Percentiles rank a stretch among this genome's conserved stretches.
Evolutionary conservation across 2,329 filamentous ascomycete genomes (phyloP).

Genomic region (Chrysosporium queenslandicum): DNA sequence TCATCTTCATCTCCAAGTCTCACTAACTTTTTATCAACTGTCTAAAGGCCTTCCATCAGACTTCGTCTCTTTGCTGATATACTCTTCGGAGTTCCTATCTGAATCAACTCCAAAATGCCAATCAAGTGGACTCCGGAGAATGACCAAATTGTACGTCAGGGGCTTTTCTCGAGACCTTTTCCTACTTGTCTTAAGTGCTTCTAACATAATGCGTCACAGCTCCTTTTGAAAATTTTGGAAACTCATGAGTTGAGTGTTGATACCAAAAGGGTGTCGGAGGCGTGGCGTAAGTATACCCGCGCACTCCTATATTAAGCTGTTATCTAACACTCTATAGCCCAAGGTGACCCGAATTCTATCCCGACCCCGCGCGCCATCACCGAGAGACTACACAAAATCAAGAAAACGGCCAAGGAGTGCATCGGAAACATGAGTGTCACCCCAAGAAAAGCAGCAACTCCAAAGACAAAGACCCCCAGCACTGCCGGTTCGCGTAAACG

Average conservation of each 20-base stretch:
- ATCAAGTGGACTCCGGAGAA: constrained; percentile 31
- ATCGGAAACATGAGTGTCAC: constrained; percentile 5
- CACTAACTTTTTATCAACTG: too few relatives aligned
- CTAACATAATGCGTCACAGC: constrained; percentile 20
- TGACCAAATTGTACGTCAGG: constrained; percentile 27
- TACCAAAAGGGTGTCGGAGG: constrained; percentile 26
- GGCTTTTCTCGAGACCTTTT: background rate
- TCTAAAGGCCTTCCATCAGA: too few relatives aligned
- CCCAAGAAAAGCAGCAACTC: constrained; percentile 16
- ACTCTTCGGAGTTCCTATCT: too few relatives aligned
- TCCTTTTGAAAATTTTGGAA: constrained; percentile 34
- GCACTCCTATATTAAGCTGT: background rate
- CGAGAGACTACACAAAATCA: constrained; percentile 32
- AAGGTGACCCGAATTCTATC: constrained; percentile 15
- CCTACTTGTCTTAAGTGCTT: too few relatives aligned
- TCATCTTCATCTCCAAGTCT: too few relatives aligned
- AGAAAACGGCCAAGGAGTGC: constrained; percentile 15
- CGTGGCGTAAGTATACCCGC: constrained; percentile 31
- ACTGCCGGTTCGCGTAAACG: constrained; percentile 14
- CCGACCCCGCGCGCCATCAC: constrained; percentile 35
- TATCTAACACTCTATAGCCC: constrained; percentile 14
- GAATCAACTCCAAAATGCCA: constrained; percentile 32
- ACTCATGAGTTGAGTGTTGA: constrained; percentile 31
- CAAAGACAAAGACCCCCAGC: background rate
- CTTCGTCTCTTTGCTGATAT: too few relatives aligned